Base-by-base conservation (phyloP, 2,329 filamentous ascomycete genomes). In the Ascomycota sp. region DNA sequence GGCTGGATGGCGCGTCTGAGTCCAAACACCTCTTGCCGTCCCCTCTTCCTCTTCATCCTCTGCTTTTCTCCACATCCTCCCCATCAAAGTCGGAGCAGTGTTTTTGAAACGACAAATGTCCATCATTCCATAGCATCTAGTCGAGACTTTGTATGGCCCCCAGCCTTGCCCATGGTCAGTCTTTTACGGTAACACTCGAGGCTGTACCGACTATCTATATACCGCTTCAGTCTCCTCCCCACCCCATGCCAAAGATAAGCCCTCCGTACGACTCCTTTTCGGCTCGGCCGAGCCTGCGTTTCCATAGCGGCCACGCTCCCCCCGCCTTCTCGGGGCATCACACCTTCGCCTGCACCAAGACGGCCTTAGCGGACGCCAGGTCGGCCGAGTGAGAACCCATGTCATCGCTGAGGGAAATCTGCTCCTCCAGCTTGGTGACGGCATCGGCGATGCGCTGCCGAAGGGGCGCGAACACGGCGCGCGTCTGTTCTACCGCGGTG, bases 401-500 rank as follows among this genome's bases (percentile, higher is more conserved):
- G 38, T 58, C 56, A 41, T 61, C 68, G 20, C 55, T 53, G n/a
- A 67, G 57, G 41, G 83, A 79, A 41, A 94, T 59, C 50, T 81
- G 64, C 40, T 76, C 67, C 54, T 91, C 72, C 29, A 94, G 60
- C 46, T 74, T 80, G 33, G 65, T 59, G 25, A 85, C 57, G 2
- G 82, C 75, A 32, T 75, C 69, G 27, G 53, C 55, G 41, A 94
- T 82, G 44, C 80, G 75, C 44, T 68, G 50, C 42, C 66, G 67
- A 39, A 95, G 55, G 2, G 69, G 69, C 3, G 64, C 75, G 42
- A 95, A 77, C 20, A 95, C 70, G 32, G 73, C 77, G 48, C 77
- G 77, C 7, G 89, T 95, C 56, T 98, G 80, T 39, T 83, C 72
- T n/a, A 83, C 59, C 15, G 79, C 85, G 58, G 69, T 67, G 56